Conservation (phyloP, 164 flowering plant species). For the Platanus orientalis region DNA sequence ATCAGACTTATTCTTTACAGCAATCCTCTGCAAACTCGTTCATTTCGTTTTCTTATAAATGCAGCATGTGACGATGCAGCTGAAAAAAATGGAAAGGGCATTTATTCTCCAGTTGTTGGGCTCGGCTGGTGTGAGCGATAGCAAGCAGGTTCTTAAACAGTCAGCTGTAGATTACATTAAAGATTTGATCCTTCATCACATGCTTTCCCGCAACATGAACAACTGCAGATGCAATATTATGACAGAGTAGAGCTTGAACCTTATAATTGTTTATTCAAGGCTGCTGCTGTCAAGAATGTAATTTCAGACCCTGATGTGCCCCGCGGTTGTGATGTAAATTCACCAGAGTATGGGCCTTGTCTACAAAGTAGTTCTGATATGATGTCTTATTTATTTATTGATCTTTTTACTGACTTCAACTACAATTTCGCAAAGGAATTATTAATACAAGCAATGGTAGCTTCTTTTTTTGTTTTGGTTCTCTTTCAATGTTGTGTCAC, state of each 20-base stretch:
- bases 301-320: slow-evolving; percentile 89
- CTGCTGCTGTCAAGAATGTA: slow-evolving; percentile 48
- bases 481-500: background rate
- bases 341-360: slow-evolving; percentile 63
- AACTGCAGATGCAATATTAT: slow-evolving; percentile 66
- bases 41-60: slow-evolving; percentile 42
- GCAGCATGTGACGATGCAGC: slow-evolving; percentile 70
- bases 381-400: background rate
- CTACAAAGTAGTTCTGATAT: slow-evolving; percentile 2
- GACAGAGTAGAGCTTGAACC: slow-evolving; percentile 43
- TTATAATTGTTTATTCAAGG: slow-evolving; percentile 38
- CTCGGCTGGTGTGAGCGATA: slow-evolving; percentile 25
- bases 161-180: too few species aligned
- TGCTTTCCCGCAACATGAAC: slow-evolving; percentile 53
- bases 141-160: slow-evolving; percentile 76
- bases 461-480: background rate
- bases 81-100: slow-evolving; percentile 64
- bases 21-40: slow-evolving; percentile 64
- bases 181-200: too few species aligned
- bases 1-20: slow-evolving; percentile 53
- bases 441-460: too few species aligned
- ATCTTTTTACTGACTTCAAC: background rate
- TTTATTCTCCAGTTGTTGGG: slow-evolving; percentile 68
- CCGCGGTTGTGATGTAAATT: slow-evolving; percentile 56
- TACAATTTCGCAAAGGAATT: background rate